Evolutionary conservation across 2,329 filamentous ascomycete species (phyloP).

Genomic region (Neospermospora avenae): DNA sequence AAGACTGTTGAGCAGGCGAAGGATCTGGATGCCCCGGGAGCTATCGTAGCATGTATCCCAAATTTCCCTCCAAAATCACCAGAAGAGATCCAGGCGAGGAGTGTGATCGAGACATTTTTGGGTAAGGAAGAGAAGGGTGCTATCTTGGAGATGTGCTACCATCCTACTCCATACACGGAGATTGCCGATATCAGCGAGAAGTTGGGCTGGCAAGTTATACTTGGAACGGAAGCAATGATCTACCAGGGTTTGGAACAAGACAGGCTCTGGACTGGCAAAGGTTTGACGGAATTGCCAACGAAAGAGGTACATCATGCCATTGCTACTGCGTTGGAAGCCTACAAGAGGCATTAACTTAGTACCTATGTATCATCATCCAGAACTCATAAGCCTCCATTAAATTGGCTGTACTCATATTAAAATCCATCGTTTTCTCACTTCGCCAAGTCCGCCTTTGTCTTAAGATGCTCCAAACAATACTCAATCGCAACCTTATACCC

Average conservation of each 20-base stretch:
- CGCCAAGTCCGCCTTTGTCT: slow-evolving; percentile 35
- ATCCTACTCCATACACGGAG: slow-evolving; percentile 23
- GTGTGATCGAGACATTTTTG: slow-evolving; percentile 21
- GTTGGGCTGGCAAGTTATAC: slow-evolving; percentile 24
- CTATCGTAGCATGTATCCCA: slow-evolving; percentile 24
- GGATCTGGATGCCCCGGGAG: slow-evolving; percentile 11
- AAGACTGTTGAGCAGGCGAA: slow-evolving; percentile 19
- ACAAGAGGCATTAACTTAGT: slow-evolving; percentile 5
- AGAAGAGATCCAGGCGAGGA: slow-evolving; percentile 23
- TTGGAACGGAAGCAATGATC: slow-evolving; percentile 30
- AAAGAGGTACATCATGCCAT: slow-evolving; percentile 23
- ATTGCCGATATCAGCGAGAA: slow-evolving; percentile 19
- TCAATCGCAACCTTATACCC: slow-evolving; percentile 62
- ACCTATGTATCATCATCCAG: background rate
- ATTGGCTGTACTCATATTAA: background rate
- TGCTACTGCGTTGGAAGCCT: slow-evolving; percentile 18
- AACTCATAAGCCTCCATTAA: background rate
- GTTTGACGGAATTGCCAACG: slow-evolving; percentile 18
- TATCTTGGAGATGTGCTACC: slow-evolving; percentile 30
- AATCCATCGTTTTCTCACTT: background rate
- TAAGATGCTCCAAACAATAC: slow-evolving; percentile 46
- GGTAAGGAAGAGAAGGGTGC: slow-evolving; percentile 24
- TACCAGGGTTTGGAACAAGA: slow-evolving; percentile 28
- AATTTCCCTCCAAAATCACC: slow-evolving; percentile 23
- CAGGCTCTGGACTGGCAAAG: slow-evolving; percentile 22